These are phyloP conservation scores for Drechmeria coniospora DNA, from an alignment of 2,329 filamentous ascomycete genomes.

Conservation along the genomic window DNA sequence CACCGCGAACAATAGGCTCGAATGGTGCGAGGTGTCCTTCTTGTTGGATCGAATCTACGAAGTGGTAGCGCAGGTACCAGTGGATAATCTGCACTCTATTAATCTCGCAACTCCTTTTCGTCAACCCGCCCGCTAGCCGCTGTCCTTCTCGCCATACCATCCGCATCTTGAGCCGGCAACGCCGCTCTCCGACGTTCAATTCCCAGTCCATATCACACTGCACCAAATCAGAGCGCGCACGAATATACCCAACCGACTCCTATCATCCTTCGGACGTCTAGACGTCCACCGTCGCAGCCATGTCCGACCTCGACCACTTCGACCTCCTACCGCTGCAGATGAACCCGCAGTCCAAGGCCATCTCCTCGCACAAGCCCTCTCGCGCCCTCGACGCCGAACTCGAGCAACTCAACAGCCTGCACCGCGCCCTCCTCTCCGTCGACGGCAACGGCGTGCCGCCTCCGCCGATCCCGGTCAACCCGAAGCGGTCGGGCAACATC, in stretches of 20 bases:
- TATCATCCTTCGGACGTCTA: not conserved
- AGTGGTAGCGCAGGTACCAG: too few species aligned
- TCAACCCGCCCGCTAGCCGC: not conserved
- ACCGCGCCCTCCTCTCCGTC: slow-evolving; percentile 51
- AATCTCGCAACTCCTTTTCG: not conserved
- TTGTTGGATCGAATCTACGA: too few species aligned
- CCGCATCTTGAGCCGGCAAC: too few species aligned
- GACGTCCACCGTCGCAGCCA: slow-evolving; percentile 12
- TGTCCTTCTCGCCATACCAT: not conserved
- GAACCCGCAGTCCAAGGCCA: slow-evolving; percentile 66
- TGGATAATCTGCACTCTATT: too few species aligned
- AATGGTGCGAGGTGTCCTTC: slow-evolving; percentile 17
- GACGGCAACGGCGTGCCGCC: slow-evolving; percentile 53
- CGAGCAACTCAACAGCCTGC: slow-evolving; percentile 59
- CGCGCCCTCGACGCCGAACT: slow-evolving; percentile 49
- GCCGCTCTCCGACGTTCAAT: too few species aligned
- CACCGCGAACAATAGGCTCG: too few species aligned
- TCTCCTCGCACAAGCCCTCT: slow-evolving; percentile 34
- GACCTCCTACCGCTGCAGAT: slow-evolving; percentile 67
- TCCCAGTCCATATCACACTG: too few species aligned
- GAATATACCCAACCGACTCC: too few species aligned
- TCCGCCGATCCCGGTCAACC: slow-evolving; percentile 80
- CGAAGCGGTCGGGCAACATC: slow-evolving; percentile 77
- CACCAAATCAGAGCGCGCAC: too few species aligned
- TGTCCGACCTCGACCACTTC: slow-evolving; percentile 57